phyloP scores from a whole-genome alignment of 2,329 filamentous ascomycete species.

The Colletotrichum sp. region DNA sequence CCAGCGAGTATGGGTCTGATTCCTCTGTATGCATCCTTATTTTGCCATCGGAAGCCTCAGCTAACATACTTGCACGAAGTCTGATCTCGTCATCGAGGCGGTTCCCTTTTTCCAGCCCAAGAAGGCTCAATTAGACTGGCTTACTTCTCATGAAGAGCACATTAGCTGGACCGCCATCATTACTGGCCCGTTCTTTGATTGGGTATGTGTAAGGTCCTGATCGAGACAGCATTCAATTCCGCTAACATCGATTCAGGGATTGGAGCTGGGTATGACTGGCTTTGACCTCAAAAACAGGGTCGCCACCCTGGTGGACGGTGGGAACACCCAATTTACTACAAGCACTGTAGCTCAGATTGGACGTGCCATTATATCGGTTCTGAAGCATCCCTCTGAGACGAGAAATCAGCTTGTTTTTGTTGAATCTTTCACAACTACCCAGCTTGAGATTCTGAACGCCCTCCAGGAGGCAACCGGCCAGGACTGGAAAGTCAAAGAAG shows the following conservation, averaged over 20 bases:
- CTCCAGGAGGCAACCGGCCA: background rate
- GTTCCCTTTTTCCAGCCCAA: background rate
- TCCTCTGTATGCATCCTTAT: slow-evolving; percentile 38
- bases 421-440: slow-evolving; percentile 51
- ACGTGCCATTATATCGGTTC: slow-evolving; percentile 18
- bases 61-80: background rate
- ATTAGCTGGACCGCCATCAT: slow-evolving; percentile 59
- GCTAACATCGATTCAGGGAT: background rate
- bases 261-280: slow-evolving; percentile 43
- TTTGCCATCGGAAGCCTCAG: background rate
- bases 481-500: background rate
- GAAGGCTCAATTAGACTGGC: slow-evolving; percentile 25
- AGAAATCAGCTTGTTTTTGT: slow-evolving; percentile 21
- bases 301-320: slow-evolving; percentile 26
- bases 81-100: background rate
- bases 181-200: slow-evolving; percentile 59
- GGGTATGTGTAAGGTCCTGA: slow-evolving; percentile 25
- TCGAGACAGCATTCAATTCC: background rate
- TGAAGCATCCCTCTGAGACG: slow-evolving; percentile 16
- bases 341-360: slow-evolving; percentile 15
- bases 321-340: slow-evolving; percentile 10
- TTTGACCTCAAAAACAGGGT: slow-evolving; percentile 45
- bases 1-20: slow-evolving; percentile 49
- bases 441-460: slow-evolving; percentile 49
- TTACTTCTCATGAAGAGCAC: slow-evolving; percentile 27